Conservation (phyloP, 305 asterid genomes). For the Striga hermonthica region DNA sequence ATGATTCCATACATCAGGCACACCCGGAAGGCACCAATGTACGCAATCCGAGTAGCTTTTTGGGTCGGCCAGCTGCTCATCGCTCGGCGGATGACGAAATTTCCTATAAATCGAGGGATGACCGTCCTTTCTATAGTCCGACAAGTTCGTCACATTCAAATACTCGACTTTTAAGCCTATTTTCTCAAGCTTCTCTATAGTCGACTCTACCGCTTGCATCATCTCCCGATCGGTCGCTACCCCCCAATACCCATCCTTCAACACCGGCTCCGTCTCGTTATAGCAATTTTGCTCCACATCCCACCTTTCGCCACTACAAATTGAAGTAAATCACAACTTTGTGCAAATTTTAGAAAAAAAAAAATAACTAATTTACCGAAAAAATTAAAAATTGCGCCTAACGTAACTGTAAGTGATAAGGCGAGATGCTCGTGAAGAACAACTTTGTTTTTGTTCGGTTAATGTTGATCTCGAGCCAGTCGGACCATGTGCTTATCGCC, state of each 20-base stretch:
- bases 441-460: slow-evolving; percentile 44
- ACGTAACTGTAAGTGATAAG: slow-evolving; percentile 38
- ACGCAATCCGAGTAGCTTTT: slow-evolving; percentile 48
- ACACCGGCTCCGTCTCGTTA: slow-evolving; percentile 37
- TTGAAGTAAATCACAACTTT: neutral
- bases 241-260: slow-evolving; percentile 39
- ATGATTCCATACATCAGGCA: slow-evolving; percentile 80
- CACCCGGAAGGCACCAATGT: slow-evolving; percentile 92
- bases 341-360: too few relatives aligned
- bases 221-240: slow-evolving; percentile 31
- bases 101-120: slow-evolving; percentile 51
- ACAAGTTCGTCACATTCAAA: slow-evolving; percentile 52
- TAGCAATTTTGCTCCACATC: slow-evolving; percentile 32
- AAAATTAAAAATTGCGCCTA: neutral
- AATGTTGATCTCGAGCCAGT: slow-evolving; percentile 56
- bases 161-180: slow-evolving; percentile 46
- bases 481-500: slow-evolving; percentile 61
- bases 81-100: slow-evolving; percentile 31
- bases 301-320: slow-evolving; percentile 37
- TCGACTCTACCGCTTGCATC: slow-evolving; percentile 34
- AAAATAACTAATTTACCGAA: too few relatives aligned
- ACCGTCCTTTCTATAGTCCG: slow-evolving; percentile 54
- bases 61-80: slow-evolving; percentile 40
- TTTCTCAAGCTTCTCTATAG: slow-evolving; percentile 30
- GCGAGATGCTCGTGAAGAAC: slow-evolving; percentile 57